Evolutionary conservation across 371 early-diverging fungal species (phyloP).

Genomic region (Lichtheimia ornata): DNA sequence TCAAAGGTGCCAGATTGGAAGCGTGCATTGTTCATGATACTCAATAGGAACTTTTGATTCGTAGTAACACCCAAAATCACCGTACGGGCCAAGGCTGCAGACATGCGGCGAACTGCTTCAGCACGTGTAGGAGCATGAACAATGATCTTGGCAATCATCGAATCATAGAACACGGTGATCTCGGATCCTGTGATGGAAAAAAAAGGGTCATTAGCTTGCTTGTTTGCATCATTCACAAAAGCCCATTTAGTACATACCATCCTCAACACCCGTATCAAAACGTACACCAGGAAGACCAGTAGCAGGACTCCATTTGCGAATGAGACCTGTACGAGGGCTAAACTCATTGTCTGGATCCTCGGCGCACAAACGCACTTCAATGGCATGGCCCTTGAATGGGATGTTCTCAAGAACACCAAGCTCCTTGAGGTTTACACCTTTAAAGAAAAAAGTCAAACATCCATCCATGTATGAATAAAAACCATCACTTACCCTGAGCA

Average conservation of each 20-base stretch:
- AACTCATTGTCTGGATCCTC: conserved; percentile 86
- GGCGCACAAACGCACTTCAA: conserved; percentile 83
- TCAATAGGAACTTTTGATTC: conserved; percentile 66
- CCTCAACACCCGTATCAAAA: conserved; percentile 82
- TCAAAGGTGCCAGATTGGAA: conserved; percentile 63
- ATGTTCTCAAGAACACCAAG: conserved; percentile 50
- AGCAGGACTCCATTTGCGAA: conserved; percentile 74
- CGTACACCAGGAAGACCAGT: conserved; percentile 69
- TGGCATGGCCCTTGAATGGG: conserved; percentile 72
- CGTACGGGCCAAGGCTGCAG: conserved; percentile 64
- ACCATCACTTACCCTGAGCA: conserved; percentile 58
- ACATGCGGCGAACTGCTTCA: conserved; percentile 77
- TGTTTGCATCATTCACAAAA: background rate
- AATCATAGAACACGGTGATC: conserved; percentile 80
- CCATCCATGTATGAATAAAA: background rate
- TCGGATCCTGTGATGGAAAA: conserved; percentile 55
- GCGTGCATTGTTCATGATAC: conserved; percentile 53
- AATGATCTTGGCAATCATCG: conserved; percentile 87
- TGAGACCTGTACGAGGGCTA: conserved; percentile 82
- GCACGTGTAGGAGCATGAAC: conserved; percentile 82
- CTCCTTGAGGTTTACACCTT: conserved; percentile 42
- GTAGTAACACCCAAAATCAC: conserved; percentile 66
- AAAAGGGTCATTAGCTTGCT: background rate
- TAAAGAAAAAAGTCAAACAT: background rate
- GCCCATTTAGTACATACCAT: conserved; percentile 56